Evolutionary conservation across 257 asterid genomes (phyloP).

Genomic region (Striga asiatica): DNA sequence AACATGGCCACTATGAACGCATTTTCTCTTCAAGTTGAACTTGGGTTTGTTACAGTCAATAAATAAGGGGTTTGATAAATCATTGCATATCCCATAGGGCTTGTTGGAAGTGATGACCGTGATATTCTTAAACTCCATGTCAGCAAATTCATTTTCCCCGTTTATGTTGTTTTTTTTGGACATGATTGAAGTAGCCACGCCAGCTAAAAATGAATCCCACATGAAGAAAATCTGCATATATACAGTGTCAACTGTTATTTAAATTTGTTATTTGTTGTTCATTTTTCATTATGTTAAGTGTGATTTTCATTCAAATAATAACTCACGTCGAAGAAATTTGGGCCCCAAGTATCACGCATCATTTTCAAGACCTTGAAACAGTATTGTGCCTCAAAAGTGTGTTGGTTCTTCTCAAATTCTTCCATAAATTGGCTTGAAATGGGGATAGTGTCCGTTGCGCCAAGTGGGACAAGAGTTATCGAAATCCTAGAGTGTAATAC

Average conservation of each 20-base stretch:
- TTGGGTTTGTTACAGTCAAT: conserved; percentile 36
- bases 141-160: conserved; percentile 76
- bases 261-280: no score
- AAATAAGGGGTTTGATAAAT: conserved; percentile 71
- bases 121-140: conserved; percentile 67
- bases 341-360: conserved; percentile 66
- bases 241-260: no score
- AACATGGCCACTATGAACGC: conserved; percentile 83
- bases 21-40: conserved; percentile 35
- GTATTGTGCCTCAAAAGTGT: conserved; percentile 74
- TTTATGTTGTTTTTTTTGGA: conserved; percentile 23
- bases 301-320: no score
- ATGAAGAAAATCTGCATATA: conserved; percentile 81
- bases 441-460: conserved; percentile 83
- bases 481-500: conserved; percentile 86
- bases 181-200: conserved; percentile 89
- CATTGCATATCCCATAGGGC: conserved; percentile 52
- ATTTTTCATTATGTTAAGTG: no score
- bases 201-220: conserved; percentile 80
- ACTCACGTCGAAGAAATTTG: no score
- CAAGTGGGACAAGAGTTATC: conserved; percentile 71
- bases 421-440: conserved; percentile 39
- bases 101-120: conserved; percentile 65
- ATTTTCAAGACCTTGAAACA: conserved; percentile 67
- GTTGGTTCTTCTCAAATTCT: conserved; percentile 61